Evolutionary conservation across 192 early-diverging fungal genomes (phyloP), one percentile per base, ranked within the genome.

Genomic region (Coemansia sp.): DNA sequence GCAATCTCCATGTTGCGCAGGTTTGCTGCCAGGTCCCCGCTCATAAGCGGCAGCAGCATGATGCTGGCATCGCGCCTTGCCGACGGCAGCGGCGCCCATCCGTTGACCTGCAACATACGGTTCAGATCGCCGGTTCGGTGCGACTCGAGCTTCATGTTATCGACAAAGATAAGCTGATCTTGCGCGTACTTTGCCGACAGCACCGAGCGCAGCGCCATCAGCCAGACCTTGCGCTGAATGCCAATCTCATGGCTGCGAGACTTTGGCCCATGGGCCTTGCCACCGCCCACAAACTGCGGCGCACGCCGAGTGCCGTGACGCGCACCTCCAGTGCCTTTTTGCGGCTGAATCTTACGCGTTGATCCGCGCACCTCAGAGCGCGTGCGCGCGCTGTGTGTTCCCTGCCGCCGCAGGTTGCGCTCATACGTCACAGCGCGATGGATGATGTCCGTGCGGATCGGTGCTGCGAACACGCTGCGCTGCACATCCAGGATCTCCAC

Each of bases 251-350:
- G 90, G 69, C 88, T 85, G 59, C 92, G 90, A 0, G 94, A 93
- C 23, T 87, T 84, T n/a, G 95, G 95, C n/a, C 94, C 96, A 64
- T 95, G 94, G 0, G 86, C 92, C 60, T 87, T 83, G 57, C 87
- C 92, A 75, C 91, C 96, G 76, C 96, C 96, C 22, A 86, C 81
- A 67, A 87, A 90, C 70, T 95, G 93, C 29, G 96, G 92, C 23
- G 94, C 92, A 22, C 94, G 84, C 25, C 88, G 54, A 2, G 89
- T 89, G 23, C 94, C 93, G 19, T 92, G 88, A 62, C 96, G 84
- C n/a, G 96, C 94, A 70, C 84, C 87, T 71, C 96, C 96, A 27
- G 94, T 85, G 14, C 96, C 96, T 76, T 98, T 98, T 73, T 98
- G 96, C 32, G 90, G 92, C 51, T 88, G 87, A 11, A 84, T 77